Percentiles rank a stretch among this genome's conserved stretches.
These are phyloP conservation scores for Microcera coccophila DNA, from an alignment of 2,329 filamentous ascomycete species.

Conservation along the genomic window DNA sequence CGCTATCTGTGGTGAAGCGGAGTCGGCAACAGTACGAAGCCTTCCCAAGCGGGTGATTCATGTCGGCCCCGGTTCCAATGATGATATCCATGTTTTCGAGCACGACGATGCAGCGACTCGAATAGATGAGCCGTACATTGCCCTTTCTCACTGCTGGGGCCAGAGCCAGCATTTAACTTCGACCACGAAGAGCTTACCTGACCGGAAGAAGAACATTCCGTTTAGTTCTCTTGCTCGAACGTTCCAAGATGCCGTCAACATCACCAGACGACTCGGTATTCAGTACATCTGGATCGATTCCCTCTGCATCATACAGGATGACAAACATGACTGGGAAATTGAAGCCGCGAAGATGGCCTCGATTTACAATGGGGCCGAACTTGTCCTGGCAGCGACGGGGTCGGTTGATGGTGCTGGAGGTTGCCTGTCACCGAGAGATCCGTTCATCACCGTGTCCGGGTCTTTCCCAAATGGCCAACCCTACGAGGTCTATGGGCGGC, in stretches of 20 bases:
- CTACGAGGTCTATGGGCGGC: conserved; percentile 17
- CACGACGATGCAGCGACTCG: conserved; percentile 8
- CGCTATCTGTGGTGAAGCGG: conserved; percentile 13
- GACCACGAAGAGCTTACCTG: conserved; percentile 6
- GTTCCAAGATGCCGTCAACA: conserved; percentile 17
- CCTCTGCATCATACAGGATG: conserved; percentile 27
- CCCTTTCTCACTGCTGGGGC: conserved; percentile 24
- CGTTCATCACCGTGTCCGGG: conserved; percentile 10
- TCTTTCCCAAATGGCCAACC: conserved; percentile 6
- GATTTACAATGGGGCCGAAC: conserved; percentile 23
- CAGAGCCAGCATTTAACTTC: conserved; percentile 12
- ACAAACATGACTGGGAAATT: conserved; percentile 21
- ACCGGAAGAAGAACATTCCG: conserved; percentile 19
- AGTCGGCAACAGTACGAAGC: background rate
- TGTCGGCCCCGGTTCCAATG: conserved; percentile 14
- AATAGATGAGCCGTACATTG: conserved; percentile 14
- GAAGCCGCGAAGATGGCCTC: conserved; percentile 28
- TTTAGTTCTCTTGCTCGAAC: conserved; percentile 13
- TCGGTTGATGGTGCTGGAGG: conserved; percentile 17
- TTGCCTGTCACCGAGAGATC: conserved; percentile 17
- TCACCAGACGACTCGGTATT: conserved; percentile 18
- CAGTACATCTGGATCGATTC: conserved; percentile 28
- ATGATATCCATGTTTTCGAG: conserved; percentile 15
- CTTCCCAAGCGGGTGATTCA: conserved; percentile 20
- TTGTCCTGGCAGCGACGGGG: conserved; percentile 23